Conservation (phyloP, 768 basidiomycete genomes). For the Naganishia friedmannii region DNA sequence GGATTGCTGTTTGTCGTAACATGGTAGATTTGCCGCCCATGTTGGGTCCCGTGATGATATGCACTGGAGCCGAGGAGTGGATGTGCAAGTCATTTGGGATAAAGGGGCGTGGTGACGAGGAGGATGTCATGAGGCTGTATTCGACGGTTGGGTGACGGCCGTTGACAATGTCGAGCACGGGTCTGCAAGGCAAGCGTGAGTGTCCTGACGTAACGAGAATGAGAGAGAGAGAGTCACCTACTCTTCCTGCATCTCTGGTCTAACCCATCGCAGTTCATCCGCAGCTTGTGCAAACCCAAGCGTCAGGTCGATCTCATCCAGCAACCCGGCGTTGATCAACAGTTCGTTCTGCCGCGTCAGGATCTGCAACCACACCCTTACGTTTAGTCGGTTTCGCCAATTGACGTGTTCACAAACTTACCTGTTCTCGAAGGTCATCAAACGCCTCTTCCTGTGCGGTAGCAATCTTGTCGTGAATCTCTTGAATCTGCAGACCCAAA, state of each 20-base stretch:
- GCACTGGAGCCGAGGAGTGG: constrained; percentile 63
- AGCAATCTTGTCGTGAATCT: constrained; percentile 34
- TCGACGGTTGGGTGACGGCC: constrained; percentile 94
- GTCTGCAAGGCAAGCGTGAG: constrained; percentile 48
- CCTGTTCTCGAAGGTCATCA: constrained; percentile 66
- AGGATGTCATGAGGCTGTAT: constrained; percentile 69
- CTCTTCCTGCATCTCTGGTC: constrained; percentile 70
- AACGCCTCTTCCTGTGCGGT: constrained; percentile 59
- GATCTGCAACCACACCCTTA: not conserved
- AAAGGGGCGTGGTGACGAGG: constrained; percentile 62
- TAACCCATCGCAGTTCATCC: constrained; percentile 68
- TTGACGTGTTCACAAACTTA: constrained; percentile 40
- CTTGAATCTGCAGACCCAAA: constrained; percentile 39
- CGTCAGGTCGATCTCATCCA: constrained; percentile 84
- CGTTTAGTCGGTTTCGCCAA: not conserved
- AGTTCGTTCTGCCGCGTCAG: constrained; percentile 57
- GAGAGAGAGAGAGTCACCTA: constrained; percentile 51
- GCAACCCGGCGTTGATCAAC: constrained; percentile 69
- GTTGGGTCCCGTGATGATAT: constrained; percentile 89
- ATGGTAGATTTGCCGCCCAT: constrained; percentile 79
- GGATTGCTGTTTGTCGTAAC: constrained; percentile 84
- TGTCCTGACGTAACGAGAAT: not conserved
- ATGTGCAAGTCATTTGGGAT: constrained; percentile 77
- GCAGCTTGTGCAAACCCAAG: constrained; percentile 79
- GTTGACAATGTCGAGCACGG: constrained; percentile 65